Evolutionary conservation across 495 filamentous ascomycete species (phyloP).

Genomic region (Eremomyces bilateralis): DNA sequence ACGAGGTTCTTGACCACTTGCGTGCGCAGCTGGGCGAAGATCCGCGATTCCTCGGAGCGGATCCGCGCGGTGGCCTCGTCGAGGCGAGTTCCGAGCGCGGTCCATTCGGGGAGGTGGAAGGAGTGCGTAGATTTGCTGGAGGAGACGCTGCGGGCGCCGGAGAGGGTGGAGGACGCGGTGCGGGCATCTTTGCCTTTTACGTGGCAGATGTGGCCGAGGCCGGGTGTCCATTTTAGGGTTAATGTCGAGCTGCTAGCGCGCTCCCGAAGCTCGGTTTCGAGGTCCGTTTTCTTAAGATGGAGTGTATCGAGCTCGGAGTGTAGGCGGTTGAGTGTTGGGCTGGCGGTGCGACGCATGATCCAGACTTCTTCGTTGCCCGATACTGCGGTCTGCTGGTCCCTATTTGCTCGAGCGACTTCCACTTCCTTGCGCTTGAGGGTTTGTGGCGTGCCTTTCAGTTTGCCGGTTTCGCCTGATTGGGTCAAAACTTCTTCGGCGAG

Average conservation of each 20-base stretch:
- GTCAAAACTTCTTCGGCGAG: slow-evolving; percentile 45
- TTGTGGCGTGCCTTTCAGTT: slow-evolving; percentile 15
- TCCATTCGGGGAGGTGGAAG: slow-evolving; percentile 73
- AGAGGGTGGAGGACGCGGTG: slow-evolving; percentile 6
- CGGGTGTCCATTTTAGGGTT: slow-evolving; percentile 63
- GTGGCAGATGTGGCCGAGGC: slow-evolving; percentile 73
- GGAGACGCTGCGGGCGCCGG: slow-evolving; percentile 34
- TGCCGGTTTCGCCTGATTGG: slow-evolving; percentile 31
- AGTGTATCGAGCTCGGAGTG: slow-evolving; percentile 42
- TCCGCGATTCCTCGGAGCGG: slow-evolving; percentile 51
- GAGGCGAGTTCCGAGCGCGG: slow-evolving; percentile 46
- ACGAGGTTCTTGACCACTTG: slow-evolving; percentile 57
- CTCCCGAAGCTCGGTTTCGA: slow-evolving; percentile 38
- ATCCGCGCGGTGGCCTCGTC: slow-evolving; percentile 56
- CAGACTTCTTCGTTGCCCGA: slow-evolving; percentile 39
- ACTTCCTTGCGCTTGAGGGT: slow-evolving; percentile 3
- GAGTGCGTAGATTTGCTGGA: slow-evolving; percentile 68
- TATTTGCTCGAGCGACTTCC: background rate
- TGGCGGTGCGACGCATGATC: slow-evolving; percentile 68
- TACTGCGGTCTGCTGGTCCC: background rate
- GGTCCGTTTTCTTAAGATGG: slow-evolving; percentile 29
- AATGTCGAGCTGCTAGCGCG: slow-evolving; percentile 26
- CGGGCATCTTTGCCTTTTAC: slow-evolving; percentile 41
- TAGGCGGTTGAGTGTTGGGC: slow-evolving; percentile 34
- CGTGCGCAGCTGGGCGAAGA: slow-evolving; percentile 49